A percentile compares a stretch with the other conserved stretches of the same genome.
Evolutionary conservation across 768 basidiomycete genomes (phyloP).

Genomic region (Pleurotus tuoliensis): DNA sequence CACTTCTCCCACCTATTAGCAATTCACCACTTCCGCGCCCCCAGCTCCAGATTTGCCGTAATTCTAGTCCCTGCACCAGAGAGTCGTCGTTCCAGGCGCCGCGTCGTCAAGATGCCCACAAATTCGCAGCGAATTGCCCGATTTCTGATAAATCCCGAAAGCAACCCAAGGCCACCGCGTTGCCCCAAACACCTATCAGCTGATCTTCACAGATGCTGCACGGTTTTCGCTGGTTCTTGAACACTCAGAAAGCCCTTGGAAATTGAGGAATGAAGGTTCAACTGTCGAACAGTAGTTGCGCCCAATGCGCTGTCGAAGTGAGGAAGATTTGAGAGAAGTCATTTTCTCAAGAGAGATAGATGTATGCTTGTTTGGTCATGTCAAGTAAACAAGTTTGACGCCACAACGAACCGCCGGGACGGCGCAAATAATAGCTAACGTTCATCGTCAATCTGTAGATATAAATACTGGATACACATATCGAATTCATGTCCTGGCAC

Average conservation of each 20-base stretch:
- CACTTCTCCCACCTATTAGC: conserved; percentile 5
- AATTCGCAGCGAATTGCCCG: not conserved
- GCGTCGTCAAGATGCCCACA: not conserved
- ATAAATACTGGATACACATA: too few relatives aligned
- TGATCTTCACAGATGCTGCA: conserved; percentile 66
- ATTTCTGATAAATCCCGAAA: not conserved
- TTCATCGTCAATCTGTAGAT: too few relatives aligned
- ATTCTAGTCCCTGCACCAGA: not conserved
- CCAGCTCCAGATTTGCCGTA: not conserved
- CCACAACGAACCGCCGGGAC: too few relatives aligned
- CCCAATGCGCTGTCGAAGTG: conserved; percentile 24
- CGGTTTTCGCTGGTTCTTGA: conserved; percentile 62
- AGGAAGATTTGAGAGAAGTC: conserved; percentile 21
- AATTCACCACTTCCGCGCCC: conserved; percentile 1
- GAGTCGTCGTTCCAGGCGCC: too few relatives aligned
- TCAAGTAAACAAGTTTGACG: conserved; percentile 18
- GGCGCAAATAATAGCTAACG: too few relatives aligned
- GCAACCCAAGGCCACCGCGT: not conserved
- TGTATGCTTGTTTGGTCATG: conserved; percentile 35
- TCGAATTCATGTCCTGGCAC: too few relatives aligned
- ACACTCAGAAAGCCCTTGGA: conserved; percentile 26
- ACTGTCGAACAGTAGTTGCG: conserved; percentile 12
- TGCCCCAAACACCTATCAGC: conserved; percentile 12
- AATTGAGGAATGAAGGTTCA: conserved; percentile 14
- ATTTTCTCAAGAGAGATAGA: conserved; percentile 41